Evolutionary conservation across 78 protist genomes (phyloP).

Genomic region (slime mould (Dictyostelium discoideum)): DNA sequence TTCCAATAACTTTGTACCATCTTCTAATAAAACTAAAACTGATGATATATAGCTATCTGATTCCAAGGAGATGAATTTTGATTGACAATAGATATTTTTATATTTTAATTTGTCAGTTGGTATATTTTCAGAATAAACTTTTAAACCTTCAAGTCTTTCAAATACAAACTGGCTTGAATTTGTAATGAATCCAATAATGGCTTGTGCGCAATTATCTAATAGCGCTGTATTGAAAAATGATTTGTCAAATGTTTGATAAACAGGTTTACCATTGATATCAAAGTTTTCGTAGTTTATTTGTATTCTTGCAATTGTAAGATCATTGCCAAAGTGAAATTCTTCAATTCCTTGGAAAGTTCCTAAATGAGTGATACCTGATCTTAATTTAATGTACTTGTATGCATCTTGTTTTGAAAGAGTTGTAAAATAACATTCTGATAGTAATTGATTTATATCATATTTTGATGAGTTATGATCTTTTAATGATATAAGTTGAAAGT

Average conservation of each 20-base stretch:
- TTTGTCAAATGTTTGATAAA: not conserved
- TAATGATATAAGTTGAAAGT: not conserved
- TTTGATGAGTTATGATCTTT: not conserved
- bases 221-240: slow-evolving; percentile 30
- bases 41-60: not conserved
- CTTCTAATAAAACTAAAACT: slow-evolving; percentile 13
- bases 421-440: slow-evolving; percentile 5
- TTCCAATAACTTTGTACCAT: slow-evolving; percentile 14
- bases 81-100: not conserved
- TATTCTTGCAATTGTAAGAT: not conserved
- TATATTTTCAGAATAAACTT: not conserved
- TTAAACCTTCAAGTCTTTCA: slow-evolving; percentile 22
- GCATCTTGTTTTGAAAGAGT: not conserved
- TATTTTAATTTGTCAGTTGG: not conserved
- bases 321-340: not conserved
- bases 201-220: slow-evolving; percentile 14
- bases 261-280: not conserved
- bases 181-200: not conserved
- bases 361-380: not conserved
- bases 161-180: slow-evolving; percentile 21
- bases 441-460: not conserved
- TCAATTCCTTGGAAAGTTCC: slow-evolving; percentile 6
- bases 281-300: not conserved
- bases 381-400: not conserved
- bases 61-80: not conserved